Evolutionary conservation across 768 basidiomycete genomes (phyloP).

Genomic region (Leccinum longicurvipes): DNA sequence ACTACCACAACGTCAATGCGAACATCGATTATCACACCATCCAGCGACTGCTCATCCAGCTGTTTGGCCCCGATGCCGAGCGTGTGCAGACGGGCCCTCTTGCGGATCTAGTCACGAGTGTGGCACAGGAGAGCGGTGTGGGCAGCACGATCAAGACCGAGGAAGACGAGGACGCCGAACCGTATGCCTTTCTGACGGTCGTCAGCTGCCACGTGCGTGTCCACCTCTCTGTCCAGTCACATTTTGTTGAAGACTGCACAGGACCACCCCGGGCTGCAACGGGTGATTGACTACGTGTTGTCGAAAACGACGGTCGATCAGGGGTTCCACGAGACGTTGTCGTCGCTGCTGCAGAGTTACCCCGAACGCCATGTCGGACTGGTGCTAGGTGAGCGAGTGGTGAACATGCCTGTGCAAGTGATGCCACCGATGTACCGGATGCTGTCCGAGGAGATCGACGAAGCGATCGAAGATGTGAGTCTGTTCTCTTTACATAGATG

Average conservation of each 20-base stretch:
- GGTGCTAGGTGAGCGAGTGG: conserved; percentile 80
- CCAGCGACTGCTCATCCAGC: conserved; percentile 66
- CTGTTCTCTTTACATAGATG: neutral
- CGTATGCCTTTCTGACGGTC: conserved; percentile 83
- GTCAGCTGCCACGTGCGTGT: conserved; percentile 66
- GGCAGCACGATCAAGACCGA: conserved; percentile 95
- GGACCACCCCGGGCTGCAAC: conserved; percentile 70
- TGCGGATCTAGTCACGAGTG: conserved; percentile 72
- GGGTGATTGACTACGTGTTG: conserved; percentile 68
- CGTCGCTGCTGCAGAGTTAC: conserved; percentile 33
- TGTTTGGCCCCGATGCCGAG: conserved; percentile 72
- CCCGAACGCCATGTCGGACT: conserved; percentile 63
- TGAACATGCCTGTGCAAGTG: conserved; percentile 95
- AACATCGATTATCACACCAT: conserved; percentile 83
- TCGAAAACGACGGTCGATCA: conserved; percentile 50
- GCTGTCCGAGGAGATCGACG: conserved; percentile 78
- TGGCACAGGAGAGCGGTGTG: conserved; percentile 67
- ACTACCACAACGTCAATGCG: conserved; percentile 88
- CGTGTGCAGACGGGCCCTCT: conserved; percentile 68
- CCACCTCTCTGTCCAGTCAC: neutral
- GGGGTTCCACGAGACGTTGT: conserved; percentile 51
- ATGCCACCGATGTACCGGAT: conserved; percentile 91
- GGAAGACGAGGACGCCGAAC: conserved; percentile 48
- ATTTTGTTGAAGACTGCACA: conserved; percentile 31
- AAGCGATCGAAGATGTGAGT: conserved; percentile 64